phyloP scores from a whole-genome alignment of 495 filamentous ascomycete species.

The Xylaria nigripes region DNA sequence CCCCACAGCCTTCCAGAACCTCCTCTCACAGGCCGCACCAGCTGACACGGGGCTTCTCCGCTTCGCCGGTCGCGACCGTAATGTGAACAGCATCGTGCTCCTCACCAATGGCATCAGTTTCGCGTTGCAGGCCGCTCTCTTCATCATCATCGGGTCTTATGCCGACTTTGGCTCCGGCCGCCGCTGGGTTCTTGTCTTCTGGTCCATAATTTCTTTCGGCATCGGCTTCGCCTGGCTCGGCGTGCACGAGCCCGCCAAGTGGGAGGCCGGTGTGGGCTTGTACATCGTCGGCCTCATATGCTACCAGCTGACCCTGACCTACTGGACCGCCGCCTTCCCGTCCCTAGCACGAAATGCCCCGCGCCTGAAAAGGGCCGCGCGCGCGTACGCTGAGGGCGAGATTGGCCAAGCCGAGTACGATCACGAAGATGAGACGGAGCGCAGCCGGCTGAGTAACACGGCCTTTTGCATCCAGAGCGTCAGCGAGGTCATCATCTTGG shows the following conservation, averaged over 20 bases:
- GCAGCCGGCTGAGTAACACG: slow-evolving; percentile 51
- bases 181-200: slow-evolving; percentile 52
- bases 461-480: slow-evolving; percentile 56
- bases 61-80: slow-evolving; percentile 45
- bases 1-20: slow-evolving; percentile 57
- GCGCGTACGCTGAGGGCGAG: slow-evolving; percentile 40
- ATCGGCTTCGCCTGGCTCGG: slow-evolving; percentile 60
- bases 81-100: slow-evolving; percentile 54
- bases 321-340: slow-evolving; percentile 61
- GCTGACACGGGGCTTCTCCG: slow-evolving; percentile 34
- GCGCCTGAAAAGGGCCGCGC: slow-evolving; percentile 45
- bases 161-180: slow-evolving; percentile 56
- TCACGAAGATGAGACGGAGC: slow-evolving; percentile 52
- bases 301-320: slow-evolving; percentile 58
- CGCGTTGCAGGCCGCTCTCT: slow-evolving; percentile 53
- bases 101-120: slow-evolving; percentile 57
- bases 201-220: slow-evolving; percentile 50
- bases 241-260: slow-evolving; percentile 47
- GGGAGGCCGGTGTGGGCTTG: slow-evolving; percentile 48
- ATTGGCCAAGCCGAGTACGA: slow-evolving; percentile 54
- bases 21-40: slow-evolving; percentile 50
- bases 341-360: slow-evolving; percentile 51
- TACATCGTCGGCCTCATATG: slow-evolving; percentile 59
- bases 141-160: slow-evolving; percentile 52
- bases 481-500: slow-evolving; percentile 53